Percentiles rank a stretch among this genome's conserved stretches.
These are phyloP conservation scores for Mucor indicus DNA, from an alignment of 371 early-diverging fungal genomes.

Conservation along the genomic window DNA sequence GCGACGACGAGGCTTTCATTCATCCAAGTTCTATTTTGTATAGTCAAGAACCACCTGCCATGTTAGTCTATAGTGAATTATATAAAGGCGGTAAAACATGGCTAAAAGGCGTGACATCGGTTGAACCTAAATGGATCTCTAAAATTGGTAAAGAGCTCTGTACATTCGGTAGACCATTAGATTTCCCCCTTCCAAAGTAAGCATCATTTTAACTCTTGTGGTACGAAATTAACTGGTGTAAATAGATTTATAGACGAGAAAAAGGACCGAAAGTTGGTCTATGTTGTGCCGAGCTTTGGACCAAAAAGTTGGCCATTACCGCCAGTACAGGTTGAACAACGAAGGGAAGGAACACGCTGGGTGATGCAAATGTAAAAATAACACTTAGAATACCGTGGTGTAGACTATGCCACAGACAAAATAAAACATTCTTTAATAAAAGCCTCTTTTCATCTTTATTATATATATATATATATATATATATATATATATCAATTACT, in stretches of 20 bases:
- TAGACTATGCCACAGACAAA: too few species aligned
- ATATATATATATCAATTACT: too few species aligned
- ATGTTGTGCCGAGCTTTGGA: constrained; percentile 73
- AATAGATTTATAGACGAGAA: constrained; percentile 35
- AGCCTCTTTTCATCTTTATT: too few species aligned
- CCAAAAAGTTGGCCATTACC: constrained; percentile 77
- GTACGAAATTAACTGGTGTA: too few species aligned
- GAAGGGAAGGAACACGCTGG: constrained; percentile 67
- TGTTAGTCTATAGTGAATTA: constrained; percentile 73
- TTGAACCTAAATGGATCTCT: constrained; percentile 78
- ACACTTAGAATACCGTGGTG: too few species aligned
- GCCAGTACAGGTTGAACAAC: constrained; percentile 66
- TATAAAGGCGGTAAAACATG: constrained; percentile 54
- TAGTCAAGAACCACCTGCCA: constrained; percentile 70
- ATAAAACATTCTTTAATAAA: too few species aligned
- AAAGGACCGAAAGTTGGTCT: constrained; percentile 64
- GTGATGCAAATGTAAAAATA: constrained; percentile 16
- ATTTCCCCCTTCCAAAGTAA: constrained; percentile 65
- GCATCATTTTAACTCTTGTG: constrained; percentile 1
- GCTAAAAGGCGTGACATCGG: constrained; percentile 79
- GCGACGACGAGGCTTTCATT: constrained; percentile 70
- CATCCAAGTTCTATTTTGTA: constrained; percentile 72
- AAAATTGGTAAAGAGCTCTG: constrained; percentile 66
- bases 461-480: too few species aligned
- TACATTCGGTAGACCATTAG: constrained; percentile 65